Evolutionary conservation across 2,329 filamentous ascomycete species (phyloP).

Genomic region (Geosmithia putterillii): DNA sequence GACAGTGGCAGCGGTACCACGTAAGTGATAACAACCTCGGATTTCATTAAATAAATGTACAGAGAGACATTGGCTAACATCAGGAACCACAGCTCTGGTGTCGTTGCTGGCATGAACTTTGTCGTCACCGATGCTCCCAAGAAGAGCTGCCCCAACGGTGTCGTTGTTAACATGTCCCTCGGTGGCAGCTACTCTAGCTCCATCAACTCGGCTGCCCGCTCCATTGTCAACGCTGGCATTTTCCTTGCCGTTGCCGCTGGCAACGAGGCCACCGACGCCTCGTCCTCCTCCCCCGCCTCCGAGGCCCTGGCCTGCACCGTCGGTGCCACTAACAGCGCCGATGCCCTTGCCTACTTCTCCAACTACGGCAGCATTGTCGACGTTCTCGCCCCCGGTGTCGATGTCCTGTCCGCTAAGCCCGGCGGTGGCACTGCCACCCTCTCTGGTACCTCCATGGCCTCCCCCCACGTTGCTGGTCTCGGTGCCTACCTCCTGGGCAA

Average conservation of each 20-base stretch:
- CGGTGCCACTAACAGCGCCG: conserved; percentile 28
- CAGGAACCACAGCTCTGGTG: conserved; percentile 16
- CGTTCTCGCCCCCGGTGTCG: conserved; percentile 36
- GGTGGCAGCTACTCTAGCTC: conserved; percentile 32
- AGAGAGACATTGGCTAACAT: background rate
- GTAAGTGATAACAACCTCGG: conserved; percentile 24
- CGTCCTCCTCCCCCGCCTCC: conserved; percentile 31
- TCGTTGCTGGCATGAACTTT: conserved; percentile 31
- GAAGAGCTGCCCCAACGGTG: conserved; percentile 25
- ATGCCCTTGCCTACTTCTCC: conserved; percentile 32
- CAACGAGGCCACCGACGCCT: conserved; percentile 32
- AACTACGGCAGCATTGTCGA: conserved; percentile 39
- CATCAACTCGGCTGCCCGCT: conserved; percentile 37
- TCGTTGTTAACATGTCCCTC: conserved; percentile 45
- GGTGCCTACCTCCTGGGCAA: conserved; percentile 32
- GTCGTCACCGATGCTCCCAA: conserved; percentile 20
- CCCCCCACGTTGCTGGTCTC: conserved; percentile 28
- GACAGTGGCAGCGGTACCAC: conserved; percentile 20
- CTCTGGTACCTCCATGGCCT: conserved; percentile 31
- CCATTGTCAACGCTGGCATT: conserved; percentile 30
- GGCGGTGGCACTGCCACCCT: conserved; percentile 24
- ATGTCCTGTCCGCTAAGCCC: conserved; percentile 35
- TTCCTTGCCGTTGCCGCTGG: conserved; percentile 45
- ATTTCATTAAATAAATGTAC: background rate
- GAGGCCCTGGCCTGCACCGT: conserved; percentile 37